Percentiles rank a stretch among this genome's conserved stretches.
Conservation (phyloP, 345 rosid species). For the Aegle marmelos region DNA sequence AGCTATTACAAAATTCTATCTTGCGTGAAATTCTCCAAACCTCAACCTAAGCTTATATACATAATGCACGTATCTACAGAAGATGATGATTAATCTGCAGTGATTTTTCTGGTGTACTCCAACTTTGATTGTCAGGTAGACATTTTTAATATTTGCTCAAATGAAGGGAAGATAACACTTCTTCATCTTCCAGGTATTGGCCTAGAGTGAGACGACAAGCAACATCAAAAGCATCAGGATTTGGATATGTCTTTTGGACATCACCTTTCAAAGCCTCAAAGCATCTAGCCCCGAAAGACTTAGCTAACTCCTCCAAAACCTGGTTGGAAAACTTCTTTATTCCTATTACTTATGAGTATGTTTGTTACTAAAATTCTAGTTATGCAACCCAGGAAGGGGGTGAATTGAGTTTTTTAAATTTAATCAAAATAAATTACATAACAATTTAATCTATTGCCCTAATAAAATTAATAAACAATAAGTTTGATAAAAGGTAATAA, state of each 20-base stretch:
- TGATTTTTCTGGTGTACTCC: background rate
- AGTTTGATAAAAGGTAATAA: no score
- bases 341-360: no score
- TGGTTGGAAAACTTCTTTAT: background rate
- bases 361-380: no score
- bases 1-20: no score
- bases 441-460: no score
- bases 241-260: background rate
- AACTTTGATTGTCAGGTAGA: background rate
- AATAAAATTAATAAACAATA: no score
- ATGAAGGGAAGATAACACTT: background rate
- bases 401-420: no score
- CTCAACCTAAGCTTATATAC: background rate
- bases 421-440: no score
- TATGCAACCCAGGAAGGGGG: no score
- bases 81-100: background rate
- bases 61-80: background rate
- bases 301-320: background rate
- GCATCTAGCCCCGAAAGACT: background rate
- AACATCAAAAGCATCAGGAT: slow-evolving; percentile 1
- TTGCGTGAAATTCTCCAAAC: background rate
- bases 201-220: background rate
- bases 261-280: background rate
- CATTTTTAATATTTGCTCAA: background rate
- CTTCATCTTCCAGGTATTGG: background rate